Evolutionary conservation across 345 rosid species (phyloP).

Genomic region (Ceriops decandra): DNA sequence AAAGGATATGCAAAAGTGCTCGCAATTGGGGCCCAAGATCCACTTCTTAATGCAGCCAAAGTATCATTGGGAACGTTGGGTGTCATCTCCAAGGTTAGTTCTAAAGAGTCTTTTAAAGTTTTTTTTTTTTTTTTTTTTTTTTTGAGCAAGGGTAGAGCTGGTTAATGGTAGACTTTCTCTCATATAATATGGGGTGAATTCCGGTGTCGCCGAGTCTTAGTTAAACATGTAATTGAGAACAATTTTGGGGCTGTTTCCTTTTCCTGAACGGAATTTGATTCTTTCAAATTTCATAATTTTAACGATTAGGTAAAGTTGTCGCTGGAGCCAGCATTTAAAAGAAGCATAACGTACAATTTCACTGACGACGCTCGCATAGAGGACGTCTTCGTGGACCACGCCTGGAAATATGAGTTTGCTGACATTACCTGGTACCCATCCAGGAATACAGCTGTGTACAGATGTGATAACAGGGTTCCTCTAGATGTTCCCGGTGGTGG

Average conservation of each 20-base stretch:
- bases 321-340: slow-evolving; percentile 63
- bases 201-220: too few species aligned
- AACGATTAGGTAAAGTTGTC: slow-evolving; percentile 53
- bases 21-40: slow-evolving; percentile 43
- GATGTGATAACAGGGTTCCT: slow-evolving; percentile 65
- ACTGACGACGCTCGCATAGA: slow-evolving; percentile 58
- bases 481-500: slow-evolving; percentile 50
- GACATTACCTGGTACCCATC: slow-evolving; percentile 93
- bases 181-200: too few species aligned
- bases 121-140: too few species aligned
- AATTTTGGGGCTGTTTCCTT: too few species aligned
- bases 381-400: slow-evolving; percentile 54
- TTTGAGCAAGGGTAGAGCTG: not conserved
- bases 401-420: slow-evolving; percentile 60
- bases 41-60: slow-evolving; percentile 67
- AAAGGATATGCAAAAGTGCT: slow-evolving; percentile 66
- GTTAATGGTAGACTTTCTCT: too few species aligned
- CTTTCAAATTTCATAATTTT: too few species aligned
- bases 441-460: slow-evolving; percentile 58
- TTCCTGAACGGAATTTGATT: too few species aligned
- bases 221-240: too few species aligned
- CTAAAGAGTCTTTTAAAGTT: not conserved
- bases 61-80: slow-evolving; percentile 75
- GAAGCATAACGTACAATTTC: slow-evolving; percentile 67
- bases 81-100: slow-evolving; percentile 77